phyloP scores from a whole-genome alignment of 352 stramenopile genomes.

The Phytopythium litorale region DNA sequence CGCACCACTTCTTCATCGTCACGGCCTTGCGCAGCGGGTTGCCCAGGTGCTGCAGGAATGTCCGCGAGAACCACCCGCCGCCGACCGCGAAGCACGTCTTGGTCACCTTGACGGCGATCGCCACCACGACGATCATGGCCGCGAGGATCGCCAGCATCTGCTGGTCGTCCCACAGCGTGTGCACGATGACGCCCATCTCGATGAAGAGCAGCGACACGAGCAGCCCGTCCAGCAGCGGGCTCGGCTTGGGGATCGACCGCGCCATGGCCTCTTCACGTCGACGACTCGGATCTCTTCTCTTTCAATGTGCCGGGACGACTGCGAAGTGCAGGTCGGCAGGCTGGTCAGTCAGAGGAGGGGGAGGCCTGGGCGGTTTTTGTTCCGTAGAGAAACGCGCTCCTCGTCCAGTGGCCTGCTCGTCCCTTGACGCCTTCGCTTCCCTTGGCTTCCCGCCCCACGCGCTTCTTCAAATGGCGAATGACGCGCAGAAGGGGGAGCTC shows the following conservation, averaged over 20 bases:
- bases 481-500: not conserved
- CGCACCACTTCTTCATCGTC: conserved; percentile 87
- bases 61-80: conserved; percentile 73
- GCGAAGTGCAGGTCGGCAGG: not conserved
- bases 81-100: conserved; percentile 60
- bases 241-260: conserved; percentile 61
- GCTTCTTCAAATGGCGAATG: conserved; percentile 2
- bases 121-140: conserved; percentile 58
- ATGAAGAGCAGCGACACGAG: conserved; percentile 53
- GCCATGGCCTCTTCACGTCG: conserved; percentile 29
- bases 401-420: no score
- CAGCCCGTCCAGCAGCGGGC: conserved; percentile 57
- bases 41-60: conserved; percentile 71
- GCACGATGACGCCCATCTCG: conserved; percentile 57
- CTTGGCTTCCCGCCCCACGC: not conserved
- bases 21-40: conserved; percentile 78
- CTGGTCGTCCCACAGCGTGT: conserved; percentile 62
- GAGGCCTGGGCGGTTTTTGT: no score
- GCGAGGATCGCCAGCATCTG: conserved; percentile 71
- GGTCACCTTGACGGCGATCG: conserved; percentile 64
- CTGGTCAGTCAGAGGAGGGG: no score
- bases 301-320: not conserved
- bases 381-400: conserved; percentile 1
- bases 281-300: not conserved
- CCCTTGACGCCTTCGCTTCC: no score